Evolutionary conservation across 306 rosid genomes (phyloP).

Genomic region (Abrus pulchellus): DNA sequence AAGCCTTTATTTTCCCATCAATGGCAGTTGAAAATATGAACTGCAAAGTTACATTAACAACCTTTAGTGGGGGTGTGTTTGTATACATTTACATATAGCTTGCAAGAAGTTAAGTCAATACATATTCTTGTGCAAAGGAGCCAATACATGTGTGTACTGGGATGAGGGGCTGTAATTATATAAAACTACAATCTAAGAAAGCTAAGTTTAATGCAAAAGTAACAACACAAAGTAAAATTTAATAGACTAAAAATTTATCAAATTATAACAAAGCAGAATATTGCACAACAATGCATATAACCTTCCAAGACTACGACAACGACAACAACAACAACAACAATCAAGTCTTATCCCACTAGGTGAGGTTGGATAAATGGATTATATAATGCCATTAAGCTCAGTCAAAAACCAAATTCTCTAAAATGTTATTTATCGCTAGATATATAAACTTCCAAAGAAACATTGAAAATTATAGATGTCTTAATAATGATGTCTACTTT

Average conservation of each 20-base stretch:
- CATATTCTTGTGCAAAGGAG: neutral
- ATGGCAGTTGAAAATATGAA: constrained; percentile 86
- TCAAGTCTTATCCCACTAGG: too few relatives aligned
- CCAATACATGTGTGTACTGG: neutral
- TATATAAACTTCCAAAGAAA: constrained; percentile 24
- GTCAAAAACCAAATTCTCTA: too few relatives aligned
- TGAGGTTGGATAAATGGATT: too few relatives aligned
- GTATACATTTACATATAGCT: neutral
- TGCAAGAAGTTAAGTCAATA: constrained; percentile 23
- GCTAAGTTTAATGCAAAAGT: constrained; percentile 15
- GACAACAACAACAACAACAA: too few relatives aligned
- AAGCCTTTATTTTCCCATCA: constrained; percentile 96
- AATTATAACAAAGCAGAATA: neutral
- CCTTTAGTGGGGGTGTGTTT: constrained; percentile 7
- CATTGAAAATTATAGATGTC: constrained; percentile 28
- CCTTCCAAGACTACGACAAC: neutral
- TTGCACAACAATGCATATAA: constrained; percentile 12
- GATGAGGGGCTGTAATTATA: constrained; percentile 28
- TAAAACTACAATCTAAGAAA: constrained; percentile 1
- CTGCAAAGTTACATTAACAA: constrained; percentile 61
- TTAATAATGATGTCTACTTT: constrained; percentile 7
- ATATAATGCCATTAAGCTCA: too few relatives aligned
- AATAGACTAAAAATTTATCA: constrained; percentile 16
- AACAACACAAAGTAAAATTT: constrained; percentile 16
- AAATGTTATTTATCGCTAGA: too few relatives aligned